Evolutionary conservation across 345 rosid genomes (phyloP).

Genomic region (Gossypium arboreum): DNA sequence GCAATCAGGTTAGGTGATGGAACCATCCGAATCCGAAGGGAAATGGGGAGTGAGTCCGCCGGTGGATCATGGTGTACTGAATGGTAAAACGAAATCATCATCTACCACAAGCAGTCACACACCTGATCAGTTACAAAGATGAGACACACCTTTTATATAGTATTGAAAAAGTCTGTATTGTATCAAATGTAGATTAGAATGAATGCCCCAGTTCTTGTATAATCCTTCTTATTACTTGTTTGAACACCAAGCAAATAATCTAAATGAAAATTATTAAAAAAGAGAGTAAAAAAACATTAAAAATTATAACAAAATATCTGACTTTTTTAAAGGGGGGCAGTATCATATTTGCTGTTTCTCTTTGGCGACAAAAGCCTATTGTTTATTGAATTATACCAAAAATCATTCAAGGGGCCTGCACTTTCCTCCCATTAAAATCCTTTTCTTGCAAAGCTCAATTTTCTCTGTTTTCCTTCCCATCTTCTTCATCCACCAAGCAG

Average conservation of each 20-base stretch:
- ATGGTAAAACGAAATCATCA: constrained; percentile 63
- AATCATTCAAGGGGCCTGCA: constrained; percentile 33
- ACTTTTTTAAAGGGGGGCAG: too few species aligned
- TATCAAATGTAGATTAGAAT: constrained; percentile 23
- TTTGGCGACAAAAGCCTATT: too few species aligned
- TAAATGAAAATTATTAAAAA: too few species aligned
- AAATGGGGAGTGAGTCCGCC: constrained; percentile 10
- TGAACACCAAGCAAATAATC: too few species aligned
- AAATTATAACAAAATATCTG: too few species aligned
- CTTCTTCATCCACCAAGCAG: constrained; percentile 15
- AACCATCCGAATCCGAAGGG: constrained; percentile 6
- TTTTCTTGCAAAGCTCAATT: constrained; percentile 42
- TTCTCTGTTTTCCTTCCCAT: constrained; percentile 7
- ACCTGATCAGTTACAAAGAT: constrained; percentile 64
- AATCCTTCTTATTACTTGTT: background rate
- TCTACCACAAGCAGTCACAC: constrained; percentile 78
- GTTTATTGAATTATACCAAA: background rate
- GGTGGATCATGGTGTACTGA: constrained; percentile 22
- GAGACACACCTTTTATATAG: constrained; percentile 13
- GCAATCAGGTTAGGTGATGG: constrained; percentile 10
- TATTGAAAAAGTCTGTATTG: background rate
- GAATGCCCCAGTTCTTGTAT: constrained; percentile 31
- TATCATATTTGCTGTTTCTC: too few species aligned
- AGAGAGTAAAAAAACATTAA: too few species aligned
- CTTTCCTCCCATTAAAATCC: constrained; percentile 42